Evolutionary conservation across 345 rosid species (phyloP).

Genomic region (Linum usitatissimum): DNA sequence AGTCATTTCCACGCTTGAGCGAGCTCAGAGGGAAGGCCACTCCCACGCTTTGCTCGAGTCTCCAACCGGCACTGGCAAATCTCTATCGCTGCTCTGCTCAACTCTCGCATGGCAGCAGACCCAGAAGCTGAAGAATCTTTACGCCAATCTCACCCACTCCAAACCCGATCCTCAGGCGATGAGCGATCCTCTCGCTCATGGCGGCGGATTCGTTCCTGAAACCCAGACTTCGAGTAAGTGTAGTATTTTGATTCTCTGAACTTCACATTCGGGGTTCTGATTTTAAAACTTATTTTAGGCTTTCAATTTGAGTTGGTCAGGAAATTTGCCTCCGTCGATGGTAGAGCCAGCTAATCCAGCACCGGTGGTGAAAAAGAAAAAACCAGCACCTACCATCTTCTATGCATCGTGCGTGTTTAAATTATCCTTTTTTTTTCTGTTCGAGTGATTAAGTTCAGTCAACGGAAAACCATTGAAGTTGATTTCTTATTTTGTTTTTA

Average conservation of each 20-base stretch:
- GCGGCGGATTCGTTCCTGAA: slow-evolving; percentile 87
- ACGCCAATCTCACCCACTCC: slow-evolving; percentile 31
- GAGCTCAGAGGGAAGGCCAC: slow-evolving; percentile 74
- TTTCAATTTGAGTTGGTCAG: slow-evolving; percentile 13
- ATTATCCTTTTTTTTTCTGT: background rate
- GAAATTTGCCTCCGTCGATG: slow-evolving; percentile 25
- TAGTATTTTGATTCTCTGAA: background rate
- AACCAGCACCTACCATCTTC: slow-evolving; percentile 44
- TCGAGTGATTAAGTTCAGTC: background rate
- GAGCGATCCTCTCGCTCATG: slow-evolving; percentile 67
- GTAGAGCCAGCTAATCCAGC: slow-evolving; percentile 28
- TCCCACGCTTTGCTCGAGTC: slow-evolving; percentile 91
- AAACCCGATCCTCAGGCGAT: slow-evolving; percentile 56
- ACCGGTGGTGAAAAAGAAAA: slow-evolving; percentile 42
- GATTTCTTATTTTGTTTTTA: slow-evolving; percentile 1
- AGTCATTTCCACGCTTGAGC: slow-evolving; percentile 82
- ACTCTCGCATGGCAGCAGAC: slow-evolving; percentile 84
- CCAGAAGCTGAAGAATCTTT: slow-evolving; percentile 29
- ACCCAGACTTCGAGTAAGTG: slow-evolving; percentile 56
- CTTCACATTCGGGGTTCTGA: too few relatives aligned
- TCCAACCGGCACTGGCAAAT: slow-evolving; percentile 95
- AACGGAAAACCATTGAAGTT: background rate
- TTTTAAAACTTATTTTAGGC: background rate
- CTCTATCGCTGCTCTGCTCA: slow-evolving; percentile 94
- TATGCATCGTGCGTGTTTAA: slow-evolving; percentile 62